Evolutionary conservation across 164 flowering plant genomes (phyloP), one percentile per base, ranked within the genome.

Genomic region (Cinnamomum micranthum): DNA sequence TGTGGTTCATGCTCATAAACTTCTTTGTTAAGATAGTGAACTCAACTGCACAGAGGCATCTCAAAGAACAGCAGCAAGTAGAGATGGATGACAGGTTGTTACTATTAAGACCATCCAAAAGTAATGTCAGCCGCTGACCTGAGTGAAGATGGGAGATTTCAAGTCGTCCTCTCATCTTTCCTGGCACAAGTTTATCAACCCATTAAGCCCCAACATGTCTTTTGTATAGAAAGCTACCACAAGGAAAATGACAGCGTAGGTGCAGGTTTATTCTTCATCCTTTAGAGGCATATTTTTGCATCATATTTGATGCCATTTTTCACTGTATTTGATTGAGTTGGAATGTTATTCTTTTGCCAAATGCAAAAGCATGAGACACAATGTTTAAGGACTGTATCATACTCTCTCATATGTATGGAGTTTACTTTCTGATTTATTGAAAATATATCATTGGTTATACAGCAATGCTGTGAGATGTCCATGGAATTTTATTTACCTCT

Each of bases 1-100:
- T 96, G n/a, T 92, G 91, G 97, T 82, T 96, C 75, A 88, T 94
- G 97, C 90, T 96, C 64, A 33, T 91, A 73, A 88, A 91, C 86
- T 96, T 92, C 86, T 91, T 92, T 62, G 59, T 85, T 50, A 88
- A 91, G 89, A 91, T 96, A 68, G 88, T 96, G 72, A 90, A 79
- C 70, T 74, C 94, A 76, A 94, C 99, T 74, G 97, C 98, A 22
- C 97, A 89, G 74, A 77, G 86, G 19, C 87, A 83, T 80, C 91
- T 88, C 28, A 91, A 88, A 85, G 87, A 87, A 71, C 87, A 89
- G 80, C 98, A 88, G 74, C 95, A 91, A 15, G 77, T 79, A 66
- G 92, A 95, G 76, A 17, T 92, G 58, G 83, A 47, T 20, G 23
- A 64, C 3, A 73, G 23, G 75, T 12, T 23, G 35, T 67, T 52